phyloP scores from a whole-genome alignment of 129 eudicot species.

The Escallonia herrerae region DNA sequence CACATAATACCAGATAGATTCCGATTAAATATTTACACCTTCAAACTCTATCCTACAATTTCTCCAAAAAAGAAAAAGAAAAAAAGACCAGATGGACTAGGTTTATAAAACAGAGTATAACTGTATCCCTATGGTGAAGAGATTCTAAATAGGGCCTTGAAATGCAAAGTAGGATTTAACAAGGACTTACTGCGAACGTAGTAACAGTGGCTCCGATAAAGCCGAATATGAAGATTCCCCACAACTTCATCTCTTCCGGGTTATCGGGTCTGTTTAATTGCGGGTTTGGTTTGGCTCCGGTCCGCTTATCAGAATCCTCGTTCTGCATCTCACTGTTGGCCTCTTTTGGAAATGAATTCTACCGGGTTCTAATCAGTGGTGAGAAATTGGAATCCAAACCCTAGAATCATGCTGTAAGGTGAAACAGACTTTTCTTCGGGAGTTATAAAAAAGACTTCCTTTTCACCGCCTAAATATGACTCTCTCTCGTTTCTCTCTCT shows the following conservation, averaged over 20 bases:
- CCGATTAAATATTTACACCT: too few relatives aligned
- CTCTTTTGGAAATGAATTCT: slow-evolving; percentile 14
- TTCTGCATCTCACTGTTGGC: slow-evolving; percentile 16
- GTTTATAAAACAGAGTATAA: not conserved
- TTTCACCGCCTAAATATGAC: not conserved
- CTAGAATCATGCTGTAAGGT: slow-evolving; percentile 2
- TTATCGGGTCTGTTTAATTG: slow-evolving; percentile 14
- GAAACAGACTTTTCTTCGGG: not conserved
- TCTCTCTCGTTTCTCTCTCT: not conserved
- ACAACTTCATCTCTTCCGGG: slow-evolving; percentile 30
- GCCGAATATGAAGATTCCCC: slow-evolving; percentile 69
- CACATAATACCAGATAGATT: too few relatives aligned
- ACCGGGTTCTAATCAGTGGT: not conserved
- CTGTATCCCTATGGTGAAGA: too few relatives aligned
- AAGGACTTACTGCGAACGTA: slow-evolving; percentile 48
- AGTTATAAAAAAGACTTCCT: too few relatives aligned
- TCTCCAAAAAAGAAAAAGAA: not conserved
- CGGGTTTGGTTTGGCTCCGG: slow-evolving; percentile 19
- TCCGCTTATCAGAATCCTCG: slow-evolving; percentile 17
- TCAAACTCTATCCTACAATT: too few relatives aligned
- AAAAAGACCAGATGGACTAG: not conserved
- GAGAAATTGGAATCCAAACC: slow-evolving; percentile 4
- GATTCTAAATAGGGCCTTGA: too few relatives aligned
- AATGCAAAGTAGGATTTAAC: not conserved
- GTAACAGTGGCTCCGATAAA: slow-evolving; percentile 80